A percentile compares a stretch with the other conserved stretches of the same genome.
These are phyloP conservation scores for Croton setiger DNA, from an alignment of 441 rosid genomes.

Conservation along the genomic window DNA sequence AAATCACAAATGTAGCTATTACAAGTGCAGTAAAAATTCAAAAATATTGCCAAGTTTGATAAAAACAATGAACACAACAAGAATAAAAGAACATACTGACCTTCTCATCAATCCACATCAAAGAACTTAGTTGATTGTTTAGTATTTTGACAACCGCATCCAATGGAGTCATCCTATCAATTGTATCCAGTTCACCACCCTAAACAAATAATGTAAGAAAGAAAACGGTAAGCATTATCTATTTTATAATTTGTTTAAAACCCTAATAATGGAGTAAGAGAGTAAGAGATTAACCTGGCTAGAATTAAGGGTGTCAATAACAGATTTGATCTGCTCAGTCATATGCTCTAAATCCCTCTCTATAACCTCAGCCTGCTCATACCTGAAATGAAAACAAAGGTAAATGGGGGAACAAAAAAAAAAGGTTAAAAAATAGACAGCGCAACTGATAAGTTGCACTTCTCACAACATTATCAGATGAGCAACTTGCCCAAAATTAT, in stretches of 20 bases:
- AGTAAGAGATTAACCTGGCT: slow-evolving; percentile 49
- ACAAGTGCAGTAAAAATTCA: too few species aligned
- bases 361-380: slow-evolving; percentile 81
- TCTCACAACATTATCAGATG: neutral
- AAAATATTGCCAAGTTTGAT: neutral
- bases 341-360: slow-evolving; percentile 93
- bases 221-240: slow-evolving; percentile 15
- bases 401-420: neutral
- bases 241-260: neutral
- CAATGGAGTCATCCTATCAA: slow-evolving; percentile 82
- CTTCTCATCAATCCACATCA: slow-evolving; percentile 99
- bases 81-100: slow-evolving; percentile 32
- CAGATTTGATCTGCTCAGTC: slow-evolving; percentile 83
- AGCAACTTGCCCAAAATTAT: too few species aligned
- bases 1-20: neutral
- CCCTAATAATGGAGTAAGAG: neutral
- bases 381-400: slow-evolving; percentile 43
- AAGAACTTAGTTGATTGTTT: slow-evolving; percentile 94
- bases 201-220: slow-evolving; percentile 23
- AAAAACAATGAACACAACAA: neutral
- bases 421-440: neutral
- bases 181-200: slow-evolving; percentile 84
- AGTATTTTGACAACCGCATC: slow-evolving; percentile 86
- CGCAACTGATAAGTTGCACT: neutral
- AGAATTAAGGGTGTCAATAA: slow-evolving; percentile 74